Conservation (phyloP, 768 basidiomycete species). For the Naematelia encephala region DNA sequence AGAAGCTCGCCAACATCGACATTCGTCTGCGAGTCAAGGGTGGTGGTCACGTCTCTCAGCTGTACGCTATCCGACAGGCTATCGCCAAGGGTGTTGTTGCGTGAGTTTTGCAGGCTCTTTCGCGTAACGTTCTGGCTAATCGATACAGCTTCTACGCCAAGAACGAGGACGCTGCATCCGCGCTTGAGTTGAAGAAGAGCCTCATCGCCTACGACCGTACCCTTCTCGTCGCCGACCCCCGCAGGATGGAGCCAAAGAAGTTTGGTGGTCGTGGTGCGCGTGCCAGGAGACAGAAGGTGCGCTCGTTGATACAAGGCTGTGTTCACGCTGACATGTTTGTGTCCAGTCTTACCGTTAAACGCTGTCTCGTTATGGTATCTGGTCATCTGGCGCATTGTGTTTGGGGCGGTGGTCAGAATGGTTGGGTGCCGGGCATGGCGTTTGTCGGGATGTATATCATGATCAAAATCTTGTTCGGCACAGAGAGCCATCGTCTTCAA, state of each 20-base stretch:
- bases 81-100: conserved; percentile 97
- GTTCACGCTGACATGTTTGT: conserved; percentile 2
- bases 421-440: conserved; percentile 3
- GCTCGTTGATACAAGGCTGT: not conserved
- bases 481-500: too few species aligned
- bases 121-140: conserved; percentile 7
- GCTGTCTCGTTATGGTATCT: not conserved
- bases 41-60: conserved; percentile 98
- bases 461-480: not conserved
- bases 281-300: conserved; percentile 90
- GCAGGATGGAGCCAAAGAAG: conserved; percentile 99
- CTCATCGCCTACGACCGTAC: conserved; percentile 84
- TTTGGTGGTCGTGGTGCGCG: conserved; percentile 98
- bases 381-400: too few species aligned
- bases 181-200: conserved; percentile 97
- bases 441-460: conserved; percentile 7
- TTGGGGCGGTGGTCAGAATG: not conserved
- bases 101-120: too few species aligned
- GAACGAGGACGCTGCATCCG: conserved; percentile 95
- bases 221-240: conserved; percentile 56
- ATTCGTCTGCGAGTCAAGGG: conserved; percentile 98
- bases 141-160: conserved; percentile 69
- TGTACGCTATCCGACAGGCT: conserved; percentile 98
- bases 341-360: conserved; percentile 55
- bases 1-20: conserved; percentile 80